Conservation (phyloP, 805 yeast genomes). For the Kodamaea hsintzibuensis region DNA sequence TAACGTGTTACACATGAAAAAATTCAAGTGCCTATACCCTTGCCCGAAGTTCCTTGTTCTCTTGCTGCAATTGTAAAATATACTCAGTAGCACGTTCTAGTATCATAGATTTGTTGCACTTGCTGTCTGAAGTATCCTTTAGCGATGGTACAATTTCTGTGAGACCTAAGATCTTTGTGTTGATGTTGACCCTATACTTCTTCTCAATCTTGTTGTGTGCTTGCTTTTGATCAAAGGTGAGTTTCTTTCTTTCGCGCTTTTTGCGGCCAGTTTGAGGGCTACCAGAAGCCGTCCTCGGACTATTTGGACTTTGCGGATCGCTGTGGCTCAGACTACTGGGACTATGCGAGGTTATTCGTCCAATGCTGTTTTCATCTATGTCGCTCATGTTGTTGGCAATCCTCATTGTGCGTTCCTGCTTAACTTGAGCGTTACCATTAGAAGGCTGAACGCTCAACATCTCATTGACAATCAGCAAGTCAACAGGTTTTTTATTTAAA, state of each 20-base stretch:
- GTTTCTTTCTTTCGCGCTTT: constrained; percentile 52
- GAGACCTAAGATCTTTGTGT: constrained; percentile 66
- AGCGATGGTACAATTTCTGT: constrained; percentile 64
- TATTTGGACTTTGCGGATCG: background rate
- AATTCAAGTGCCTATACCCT: constrained; percentile 11
- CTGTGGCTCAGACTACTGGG: background rate
- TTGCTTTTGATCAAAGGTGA: constrained; percentile 60
- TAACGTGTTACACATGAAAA: background rate
- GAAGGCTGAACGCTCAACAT: background rate
- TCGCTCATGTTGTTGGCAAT: background rate
- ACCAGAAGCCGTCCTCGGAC: background rate
- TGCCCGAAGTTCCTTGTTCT: constrained; percentile 30
- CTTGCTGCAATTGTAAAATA: constrained; percentile 52
- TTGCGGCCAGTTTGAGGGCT: constrained; percentile 15
- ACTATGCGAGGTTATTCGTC: background rate
- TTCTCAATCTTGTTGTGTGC: constrained; percentile 76
- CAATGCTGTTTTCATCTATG: background rate
- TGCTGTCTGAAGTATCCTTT: constrained; percentile 27
- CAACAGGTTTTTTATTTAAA: background rate
- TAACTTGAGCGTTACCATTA: background rate
- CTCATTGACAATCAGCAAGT: constrained; percentile 6
- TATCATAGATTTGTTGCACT: constrained; percentile 62
- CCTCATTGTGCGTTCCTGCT: background rate
- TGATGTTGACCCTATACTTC: constrained; percentile 68
- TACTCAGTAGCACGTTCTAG: constrained; percentile 69